phyloP scores from a whole-genome alignment of 2,329 filamentous ascomycete genomes.

The Neurospora crassa region DNA sequence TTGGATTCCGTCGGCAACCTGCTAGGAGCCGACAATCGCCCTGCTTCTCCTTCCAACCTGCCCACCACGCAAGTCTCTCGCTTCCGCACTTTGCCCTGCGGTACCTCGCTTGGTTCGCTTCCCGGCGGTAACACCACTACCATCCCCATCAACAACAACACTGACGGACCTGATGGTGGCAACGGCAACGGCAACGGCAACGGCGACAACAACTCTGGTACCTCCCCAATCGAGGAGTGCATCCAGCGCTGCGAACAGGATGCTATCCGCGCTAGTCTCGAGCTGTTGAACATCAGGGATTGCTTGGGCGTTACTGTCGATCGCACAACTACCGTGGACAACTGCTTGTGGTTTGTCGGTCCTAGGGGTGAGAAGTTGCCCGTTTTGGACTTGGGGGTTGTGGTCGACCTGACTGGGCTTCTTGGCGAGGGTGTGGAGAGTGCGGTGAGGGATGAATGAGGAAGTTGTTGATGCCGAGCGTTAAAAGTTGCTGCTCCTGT shows the following conservation, averaged over 20 bases:
- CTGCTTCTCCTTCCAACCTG: not conserved
- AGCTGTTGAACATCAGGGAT: constrained; percentile 4
- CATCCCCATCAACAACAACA: not conserved
- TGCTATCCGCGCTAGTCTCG: constrained; percentile 4
- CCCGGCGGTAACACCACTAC: not conserved
- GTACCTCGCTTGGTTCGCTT: not conserved
- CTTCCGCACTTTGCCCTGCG: not conserved
- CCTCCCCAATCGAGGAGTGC: constrained; percentile 2
- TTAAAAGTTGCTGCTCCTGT: no score
- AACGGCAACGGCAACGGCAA: not conserved
- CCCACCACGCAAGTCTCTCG: not conserved
- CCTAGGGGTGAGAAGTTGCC: not conserved
- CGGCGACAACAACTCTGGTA: not conserved
- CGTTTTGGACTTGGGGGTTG: constrained; percentile 5
- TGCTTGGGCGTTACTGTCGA: constrained; percentile 11
- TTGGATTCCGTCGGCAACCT: constrained; percentile 24
- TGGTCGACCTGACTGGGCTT: not conserved
- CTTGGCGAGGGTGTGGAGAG: not conserved
- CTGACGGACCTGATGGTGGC: not conserved
- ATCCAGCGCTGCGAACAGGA: constrained; percentile 5
- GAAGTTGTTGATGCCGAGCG: not conserved
- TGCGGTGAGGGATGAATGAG: not conserved
- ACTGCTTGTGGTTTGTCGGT: constrained; percentile 12
- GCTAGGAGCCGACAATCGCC: not conserved
- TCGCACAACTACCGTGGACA: constrained; percentile 3